Evolutionary conservation across 257 asterid species (phyloP), one percentile per base, ranked within the genome.

Genomic region (Petunia axillaris): DNA sequence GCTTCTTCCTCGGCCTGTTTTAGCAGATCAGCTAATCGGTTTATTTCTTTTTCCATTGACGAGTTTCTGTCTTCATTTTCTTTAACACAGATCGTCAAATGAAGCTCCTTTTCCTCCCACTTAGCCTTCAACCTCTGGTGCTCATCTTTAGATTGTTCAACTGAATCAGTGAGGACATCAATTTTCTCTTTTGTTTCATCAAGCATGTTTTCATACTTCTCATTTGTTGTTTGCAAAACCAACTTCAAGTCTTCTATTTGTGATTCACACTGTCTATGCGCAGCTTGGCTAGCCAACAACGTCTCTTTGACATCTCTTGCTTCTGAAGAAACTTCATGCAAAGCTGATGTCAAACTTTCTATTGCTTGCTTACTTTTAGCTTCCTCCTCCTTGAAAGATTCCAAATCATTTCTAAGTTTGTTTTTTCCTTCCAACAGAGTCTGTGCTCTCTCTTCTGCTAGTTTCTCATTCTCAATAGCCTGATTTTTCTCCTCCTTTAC

Each of bases 311-410:
- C 88, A 77, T 92, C 97, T 83, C 99, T 90, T 48, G 97, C 95
- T 90, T 96, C 98, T 2, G 94, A 81, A 64, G 97, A 94, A 81
- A 96, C 94, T 89, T 94, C 99, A 79, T 96, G 98, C 48, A 96
- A 85, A 39, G 98, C 99, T 3, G 99, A 90, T 60, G 98, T 94
- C 81, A 96, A 80, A 84, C 98, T 94, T 85, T 96, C 99, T 80
- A 96, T 87, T 9, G 99, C 98, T 84, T 91, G 92, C 89, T 94
- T 96, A 89, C 89, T 90, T 84, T 91, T 93, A 88, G 94, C 98
- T 82, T 94, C 99, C 86, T 96, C 99, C 10, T 90, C 97, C 91
- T 90, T 90, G 44, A 94, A 91, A 63, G 74, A 82, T 55, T 79
- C 92, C 89, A 95, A 82, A 79, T 93, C 98, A 50, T 85, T 84